phyloP scores from a whole-genome alignment of 106 monocot species.

The Iris macrosiphon region DNA sequence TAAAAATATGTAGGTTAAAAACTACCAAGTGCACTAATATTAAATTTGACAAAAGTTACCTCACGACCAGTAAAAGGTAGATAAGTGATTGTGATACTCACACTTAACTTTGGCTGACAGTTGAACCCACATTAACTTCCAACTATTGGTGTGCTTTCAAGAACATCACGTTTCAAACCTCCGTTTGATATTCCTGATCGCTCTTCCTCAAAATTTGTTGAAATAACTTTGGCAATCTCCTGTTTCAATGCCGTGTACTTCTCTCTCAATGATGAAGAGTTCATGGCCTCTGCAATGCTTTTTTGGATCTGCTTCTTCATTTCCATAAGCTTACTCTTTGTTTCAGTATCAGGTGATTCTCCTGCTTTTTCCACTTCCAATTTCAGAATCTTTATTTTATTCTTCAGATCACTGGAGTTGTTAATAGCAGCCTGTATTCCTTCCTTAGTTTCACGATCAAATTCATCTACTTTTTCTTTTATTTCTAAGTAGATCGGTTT shows the following conservation, averaged over 20 bases:
- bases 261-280: constrained; percentile 11
- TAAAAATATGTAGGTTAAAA: no score
- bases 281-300: constrained; percentile 11
- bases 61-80: no score
- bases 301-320: constrained; percentile 24
- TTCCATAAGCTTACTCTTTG: constrained; percentile 14
- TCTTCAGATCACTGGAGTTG: constrained; percentile 26
- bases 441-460: constrained; percentile 15
- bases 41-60: no score
- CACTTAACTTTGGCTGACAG: no score
- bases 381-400: constrained; percentile 18
- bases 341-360: constrained; percentile 18
- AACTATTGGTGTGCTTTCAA: not conserved
- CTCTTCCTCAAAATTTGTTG: constrained; percentile 1
- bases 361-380: constrained; percentile 28
- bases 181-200: not conserved
- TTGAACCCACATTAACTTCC: constrained; percentile 1
- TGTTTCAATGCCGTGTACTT: constrained; percentile 21
- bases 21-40: no score
- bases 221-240: constrained; percentile 8
- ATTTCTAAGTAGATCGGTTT: constrained; percentile 13
- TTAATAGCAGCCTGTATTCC: constrained; percentile 13
- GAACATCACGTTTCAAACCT: not conserved
- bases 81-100: not conserved
- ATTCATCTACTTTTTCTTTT: constrained; percentile 17